Percentiles rank a stretch among this genome's conserved stretches.
These are phyloP conservation scores for Cetraspora pellucida DNA, from an alignment of 192 early-diverging fungal species.

Conservation along the genomic window DNA sequence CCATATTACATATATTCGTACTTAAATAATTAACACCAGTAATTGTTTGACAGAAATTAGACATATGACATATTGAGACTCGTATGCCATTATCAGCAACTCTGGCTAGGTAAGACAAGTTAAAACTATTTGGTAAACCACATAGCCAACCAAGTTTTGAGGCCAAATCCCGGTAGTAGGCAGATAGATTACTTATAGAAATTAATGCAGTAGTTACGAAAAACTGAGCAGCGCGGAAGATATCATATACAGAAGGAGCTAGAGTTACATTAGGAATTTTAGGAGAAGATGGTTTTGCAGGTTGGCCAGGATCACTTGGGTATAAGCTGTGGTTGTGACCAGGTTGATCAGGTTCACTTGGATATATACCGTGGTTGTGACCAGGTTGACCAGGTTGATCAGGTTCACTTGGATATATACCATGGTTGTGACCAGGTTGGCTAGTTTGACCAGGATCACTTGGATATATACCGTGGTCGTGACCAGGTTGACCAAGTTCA, in stretches of 20 bases:
- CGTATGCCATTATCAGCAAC: slow-evolving; percentile 8
- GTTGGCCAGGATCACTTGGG: neutral
- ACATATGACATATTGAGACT: neutral
- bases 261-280: neutral
- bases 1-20: neutral
- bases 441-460: no score
- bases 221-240: slow-evolving; percentile 18
- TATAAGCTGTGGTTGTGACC: neutral
- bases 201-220: slow-evolving; percentile 19
- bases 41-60: neutral
- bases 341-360: slow-evolving; percentile 14
- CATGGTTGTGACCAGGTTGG: no score
- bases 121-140: slow-evolving; percentile 1
- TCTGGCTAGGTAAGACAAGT: neutral
- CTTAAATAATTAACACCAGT: neutral
- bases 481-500: no score
- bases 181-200: neutral
- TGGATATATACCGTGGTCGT: no score
- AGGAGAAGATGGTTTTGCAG: neutral
- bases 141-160: slow-evolving; percentile 15
- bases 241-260: slow-evolving; percentile 11
- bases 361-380: no score
- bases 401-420: no score
- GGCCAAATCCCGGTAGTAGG: neutral
- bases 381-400: no score